Evolutionary conservation across 2,329 filamentous ascomycete species (phyloP), one percentile per base, ranked within the genome.

Genomic region (Nakataea oryzae): DNA sequence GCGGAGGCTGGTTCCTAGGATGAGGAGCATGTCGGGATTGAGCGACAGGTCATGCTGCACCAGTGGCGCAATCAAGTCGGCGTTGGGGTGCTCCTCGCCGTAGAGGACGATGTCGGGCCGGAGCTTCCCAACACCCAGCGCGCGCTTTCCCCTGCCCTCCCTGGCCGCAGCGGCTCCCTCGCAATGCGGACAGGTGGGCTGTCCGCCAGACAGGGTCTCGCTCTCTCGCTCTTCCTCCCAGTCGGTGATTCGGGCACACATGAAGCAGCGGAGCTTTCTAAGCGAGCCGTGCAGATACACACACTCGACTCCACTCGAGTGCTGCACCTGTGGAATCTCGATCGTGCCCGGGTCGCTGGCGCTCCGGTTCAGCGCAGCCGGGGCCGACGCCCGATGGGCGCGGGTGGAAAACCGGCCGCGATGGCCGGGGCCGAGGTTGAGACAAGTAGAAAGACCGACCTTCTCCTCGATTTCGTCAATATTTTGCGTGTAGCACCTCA

Each of bases 211-310:
- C 64, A 89, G 74, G 2, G 84, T 86, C 63, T 83, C 80, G 1
- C 76, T 70, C 60, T 85, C 81, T 50, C 83, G 78, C 3, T 77
- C 77, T 27, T 84, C 80, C 61, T 87, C 84, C 85, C 85, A 88
- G 2, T 81, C 78, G 54, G 79, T 81, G 5, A 83, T 76, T 54
- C 79, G 79, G 0, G 79, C 79, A 64, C 85, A 88, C 0, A 83
- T 76, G 62, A 86, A 86, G 69, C 87, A 91, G 41, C 87, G 78
- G 3, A 91, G 76, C 34, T 78, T 76, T 61, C 84, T 79, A 5
- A 91, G 74, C n/a, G 87, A 88, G 8, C 87, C 88, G 69, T 90
- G 87, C 1, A 91, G 77, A 62, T 86, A 87, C n/a, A 91, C 87
- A 61, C 85, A 86, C 67, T 86, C 83, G 1, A 86, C 83, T 0